Evolutionary conservation across 2,329 filamentous ascomycete genomes (phyloP).

Genomic region (Penicillium concentricum): DNA sequence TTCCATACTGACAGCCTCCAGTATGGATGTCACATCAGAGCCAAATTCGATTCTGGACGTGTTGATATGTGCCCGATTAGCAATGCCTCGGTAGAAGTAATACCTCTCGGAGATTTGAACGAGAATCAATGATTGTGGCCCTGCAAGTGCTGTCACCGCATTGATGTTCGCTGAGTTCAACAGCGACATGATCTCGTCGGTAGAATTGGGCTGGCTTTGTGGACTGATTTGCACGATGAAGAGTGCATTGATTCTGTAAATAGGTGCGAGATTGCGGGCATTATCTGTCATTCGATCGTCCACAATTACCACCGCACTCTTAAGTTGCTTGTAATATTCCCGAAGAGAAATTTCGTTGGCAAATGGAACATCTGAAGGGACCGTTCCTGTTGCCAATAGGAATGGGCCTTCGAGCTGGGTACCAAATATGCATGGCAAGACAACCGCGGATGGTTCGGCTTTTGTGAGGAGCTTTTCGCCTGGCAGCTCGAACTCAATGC

Average conservation of each 20-base stretch:
- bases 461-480: background rate
- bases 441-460: background rate
- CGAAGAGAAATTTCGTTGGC: background rate
- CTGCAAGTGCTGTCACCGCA: background rate
- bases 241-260: slow-evolving; percentile 29
- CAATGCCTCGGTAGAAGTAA: slow-evolving; percentile 1
- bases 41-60: slow-evolving; percentile 8
- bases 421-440: background rate
- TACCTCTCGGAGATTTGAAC: background rate
- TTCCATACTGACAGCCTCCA: background rate
- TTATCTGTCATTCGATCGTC: slow-evolving; percentile 34
- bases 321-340: background rate
- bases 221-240: slow-evolving; percentile 21
- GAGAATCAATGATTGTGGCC: background rate
- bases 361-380: background rate
- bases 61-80: background rate
- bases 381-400: background rate
- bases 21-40: background rate
- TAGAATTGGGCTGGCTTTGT: background rate
- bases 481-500: background rate
- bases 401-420: background rate
- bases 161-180: background rate
- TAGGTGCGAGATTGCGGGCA: slow-evolving; percentile 28
- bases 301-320: slow-evolving; percentile 25
- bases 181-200: background rate